phyloP scores from a whole-genome alignment of 306 rosid species.

The Mucuna pruriens region DNA sequence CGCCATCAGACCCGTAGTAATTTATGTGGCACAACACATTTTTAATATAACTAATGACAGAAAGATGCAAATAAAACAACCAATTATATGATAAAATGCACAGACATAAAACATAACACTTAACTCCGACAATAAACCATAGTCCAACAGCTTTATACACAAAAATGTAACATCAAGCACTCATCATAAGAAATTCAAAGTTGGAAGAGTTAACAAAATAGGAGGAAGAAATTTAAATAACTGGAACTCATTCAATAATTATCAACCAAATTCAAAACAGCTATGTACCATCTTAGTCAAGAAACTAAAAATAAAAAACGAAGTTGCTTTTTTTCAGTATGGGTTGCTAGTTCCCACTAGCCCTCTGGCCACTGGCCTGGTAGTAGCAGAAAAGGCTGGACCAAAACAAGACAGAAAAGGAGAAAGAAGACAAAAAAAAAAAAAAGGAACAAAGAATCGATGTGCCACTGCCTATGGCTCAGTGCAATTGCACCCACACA shows the following conservation, averaged over 20 bases:
- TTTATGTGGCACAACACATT: background rate
- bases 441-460: conserved; percentile 4
- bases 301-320: background rate
- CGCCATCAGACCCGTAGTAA: background rate
- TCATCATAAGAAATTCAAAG: background rate
- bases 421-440: background rate
- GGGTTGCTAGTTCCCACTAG: background rate
- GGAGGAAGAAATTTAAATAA: background rate
- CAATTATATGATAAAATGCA: background rate
- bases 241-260: background rate
- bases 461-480: background rate
- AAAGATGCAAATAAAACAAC: background rate
- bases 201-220: background rate
- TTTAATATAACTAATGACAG: background rate
- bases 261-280: conserved; percentile 12
- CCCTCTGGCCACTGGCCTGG: background rate
- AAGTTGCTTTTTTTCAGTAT: background rate
- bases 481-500: background rate
- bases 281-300: conserved; percentile 12
- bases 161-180: conserved; percentile 4
- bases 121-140: background rate
- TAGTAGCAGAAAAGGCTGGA: conserved; percentile 9
- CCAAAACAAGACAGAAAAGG: background rate
- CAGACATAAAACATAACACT: background rate
- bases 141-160: background rate